A percentile compares a stretch with the other conserved stretches of the same genome.
These are phyloP conservation scores for Hypericum perforatum DNA, from an alignment of 345 rosid species.

Conservation along the genomic window DNA sequence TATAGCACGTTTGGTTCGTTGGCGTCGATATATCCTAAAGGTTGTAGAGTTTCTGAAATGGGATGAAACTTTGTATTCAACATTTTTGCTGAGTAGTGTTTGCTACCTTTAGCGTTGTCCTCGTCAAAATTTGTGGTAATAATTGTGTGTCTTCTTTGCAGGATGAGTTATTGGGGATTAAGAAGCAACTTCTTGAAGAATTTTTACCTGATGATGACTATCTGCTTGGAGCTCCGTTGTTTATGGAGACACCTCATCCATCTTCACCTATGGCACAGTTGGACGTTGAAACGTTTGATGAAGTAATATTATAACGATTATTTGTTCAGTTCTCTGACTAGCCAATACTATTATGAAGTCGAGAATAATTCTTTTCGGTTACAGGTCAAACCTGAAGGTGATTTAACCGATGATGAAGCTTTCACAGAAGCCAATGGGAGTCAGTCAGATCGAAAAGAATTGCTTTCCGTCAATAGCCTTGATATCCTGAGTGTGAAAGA, in stretches of 20 bases:
- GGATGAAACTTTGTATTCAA: too few relatives aligned
- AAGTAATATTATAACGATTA: slow-evolving; percentile 32
- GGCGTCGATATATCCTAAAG: too few relatives aligned
- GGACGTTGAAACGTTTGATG: slow-evolving; percentile 54
- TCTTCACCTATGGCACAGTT: slow-evolving; percentile 60
- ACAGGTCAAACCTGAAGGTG: slow-evolving; percentile 55
- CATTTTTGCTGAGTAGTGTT: not conserved
- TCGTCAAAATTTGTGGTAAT: not conserved
- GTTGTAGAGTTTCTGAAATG: too few relatives aligned
- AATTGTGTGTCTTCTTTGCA: slow-evolving; percentile 22
- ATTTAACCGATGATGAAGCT: slow-evolving; percentile 57
- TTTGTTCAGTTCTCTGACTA: not conserved
- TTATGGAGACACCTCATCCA: slow-evolving; percentile 72
- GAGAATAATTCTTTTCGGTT: slow-evolving; percentile 5
- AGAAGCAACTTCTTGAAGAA: slow-evolving; percentile 46
- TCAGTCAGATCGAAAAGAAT: slow-evolving; percentile 67
- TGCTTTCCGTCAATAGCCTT: slow-evolving; percentile 36
- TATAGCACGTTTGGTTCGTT: too few relatives aligned
- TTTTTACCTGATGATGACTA: slow-evolving; percentile 78
- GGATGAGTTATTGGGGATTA: slow-evolving; percentile 58
- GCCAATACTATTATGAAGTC: not conserved
- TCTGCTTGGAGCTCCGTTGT: slow-evolving; percentile 64
- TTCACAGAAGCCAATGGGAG: slow-evolving; percentile 62
- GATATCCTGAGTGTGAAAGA: slow-evolving; percentile 67
- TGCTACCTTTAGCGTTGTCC: not conserved